These are phyloP conservation scores for Elsinoe necatrix DNA, from an alignment of 2,329 filamentous ascomycete genomes.

Conservation along the genomic window DNA sequence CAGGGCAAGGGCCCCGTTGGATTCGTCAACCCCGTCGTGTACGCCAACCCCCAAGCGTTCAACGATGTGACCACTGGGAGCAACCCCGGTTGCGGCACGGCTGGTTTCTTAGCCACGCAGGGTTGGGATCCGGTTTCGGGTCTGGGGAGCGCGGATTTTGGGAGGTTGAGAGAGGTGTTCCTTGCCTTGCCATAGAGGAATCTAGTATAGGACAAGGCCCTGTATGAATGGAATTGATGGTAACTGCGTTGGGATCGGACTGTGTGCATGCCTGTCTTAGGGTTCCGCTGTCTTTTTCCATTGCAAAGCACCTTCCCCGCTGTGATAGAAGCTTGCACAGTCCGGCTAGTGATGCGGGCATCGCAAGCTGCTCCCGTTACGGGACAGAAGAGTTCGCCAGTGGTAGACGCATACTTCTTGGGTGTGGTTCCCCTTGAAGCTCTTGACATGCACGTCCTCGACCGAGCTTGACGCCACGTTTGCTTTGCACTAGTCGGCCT, in stretches of 20 bases:
- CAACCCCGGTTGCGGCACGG: conserved; percentile 21
- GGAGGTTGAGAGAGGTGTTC: conserved; percentile 24
- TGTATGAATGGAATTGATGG: neutral
- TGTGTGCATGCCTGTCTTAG: neutral
- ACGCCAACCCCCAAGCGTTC: conserved; percentile 22
- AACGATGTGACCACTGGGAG: conserved; percentile 22
- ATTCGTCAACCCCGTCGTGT: conserved; percentile 22
- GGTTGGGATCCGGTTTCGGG: conserved; percentile 26
- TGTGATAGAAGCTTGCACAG: conserved; percentile 24
- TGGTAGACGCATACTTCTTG: conserved; percentile 29
- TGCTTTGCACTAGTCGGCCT: conserved; percentile 30
- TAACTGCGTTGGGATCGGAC: neutral
- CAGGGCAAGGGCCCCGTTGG: conserved; percentile 22
- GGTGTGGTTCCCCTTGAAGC: conserved; percentile 35
- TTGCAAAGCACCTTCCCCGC: neutral
- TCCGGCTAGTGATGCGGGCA: conserved; percentile 29
- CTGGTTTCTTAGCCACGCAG: conserved; percentile 18
- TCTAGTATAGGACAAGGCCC: neutral
- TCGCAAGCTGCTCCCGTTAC: conserved; percentile 31
- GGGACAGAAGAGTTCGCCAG: conserved; percentile 35
- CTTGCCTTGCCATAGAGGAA: conserved; percentile 21
- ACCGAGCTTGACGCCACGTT: conserved; percentile 31
- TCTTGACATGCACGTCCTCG: conserved; percentile 31
- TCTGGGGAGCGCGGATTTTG: conserved; percentile 24
- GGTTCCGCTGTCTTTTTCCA: neutral